Conservation (phyloP, 495 filamentous ascomycete genomes). For the Trichoderma erinaceum region DNA sequence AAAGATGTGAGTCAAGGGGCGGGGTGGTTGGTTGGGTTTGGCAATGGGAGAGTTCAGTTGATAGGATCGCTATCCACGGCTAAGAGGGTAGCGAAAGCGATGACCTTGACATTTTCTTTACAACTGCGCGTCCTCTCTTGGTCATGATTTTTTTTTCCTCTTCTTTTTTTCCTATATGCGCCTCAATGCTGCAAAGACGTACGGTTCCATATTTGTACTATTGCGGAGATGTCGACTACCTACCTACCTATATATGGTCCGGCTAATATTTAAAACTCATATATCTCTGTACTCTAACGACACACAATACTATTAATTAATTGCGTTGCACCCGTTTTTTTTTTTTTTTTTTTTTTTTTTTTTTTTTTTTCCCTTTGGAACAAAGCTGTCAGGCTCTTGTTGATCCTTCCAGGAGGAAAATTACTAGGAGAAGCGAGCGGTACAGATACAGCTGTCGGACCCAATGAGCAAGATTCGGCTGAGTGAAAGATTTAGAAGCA, state of each 20-base stretch:
- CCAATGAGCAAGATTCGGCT: no score
- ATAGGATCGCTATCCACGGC: neutral
- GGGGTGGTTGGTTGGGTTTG: neutral
- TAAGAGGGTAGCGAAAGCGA: neutral
- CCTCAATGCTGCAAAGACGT: neutral
- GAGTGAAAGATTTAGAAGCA: no score
- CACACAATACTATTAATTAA: neutral
- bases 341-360: no score
- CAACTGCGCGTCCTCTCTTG: neutral
- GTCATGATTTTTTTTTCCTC: neutral
- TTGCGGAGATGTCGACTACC: neutral
- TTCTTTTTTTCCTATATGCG: neutral
- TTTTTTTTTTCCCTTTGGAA: no score
- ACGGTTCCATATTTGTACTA: neutral
- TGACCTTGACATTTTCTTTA: neutral
- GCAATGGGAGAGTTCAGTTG: neutral
- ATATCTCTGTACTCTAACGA: neutral
- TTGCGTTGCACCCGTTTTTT: no score
- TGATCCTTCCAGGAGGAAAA: no score
- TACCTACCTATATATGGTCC: neutral
- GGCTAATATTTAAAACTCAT: no score
- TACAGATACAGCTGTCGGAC: no score
- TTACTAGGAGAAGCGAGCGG: no score
- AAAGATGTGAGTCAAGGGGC: conserved; percentile 3
- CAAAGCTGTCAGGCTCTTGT: no score